Conservation (phyloP, 441 rosid genomes). For the Macaranga tanarius region DNA sequence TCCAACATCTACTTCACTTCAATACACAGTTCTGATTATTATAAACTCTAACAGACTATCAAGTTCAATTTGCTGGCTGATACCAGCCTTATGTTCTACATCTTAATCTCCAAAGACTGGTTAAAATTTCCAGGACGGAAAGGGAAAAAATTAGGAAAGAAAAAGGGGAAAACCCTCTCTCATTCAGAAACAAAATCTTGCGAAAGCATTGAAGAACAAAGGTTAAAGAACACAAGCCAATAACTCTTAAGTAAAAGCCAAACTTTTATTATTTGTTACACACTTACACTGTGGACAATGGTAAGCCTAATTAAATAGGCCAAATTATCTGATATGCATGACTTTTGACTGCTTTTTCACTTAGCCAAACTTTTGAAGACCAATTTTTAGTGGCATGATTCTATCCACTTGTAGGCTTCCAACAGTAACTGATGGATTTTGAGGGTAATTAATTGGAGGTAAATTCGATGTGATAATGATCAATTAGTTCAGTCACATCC, state of each 20-base stretch:
- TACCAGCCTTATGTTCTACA: neutral
- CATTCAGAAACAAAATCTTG: conserved; percentile 5
- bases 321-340: neutral
- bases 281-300: no score
- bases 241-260: neutral
- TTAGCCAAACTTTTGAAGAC: neutral
- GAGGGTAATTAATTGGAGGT: neutral
- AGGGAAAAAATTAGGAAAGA: neutral
- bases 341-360: neutral
- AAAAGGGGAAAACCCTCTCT: neutral
- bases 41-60: neutral
- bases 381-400: neutral
- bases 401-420: neutral
- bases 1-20: neutral
- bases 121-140: neutral
- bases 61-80: neutral
- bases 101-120: neutral
- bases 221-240: neutral
- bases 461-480: neutral
- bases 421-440: neutral
- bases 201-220: neutral
- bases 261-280: neutral
- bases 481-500: neutral
- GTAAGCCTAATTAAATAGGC: neutral
- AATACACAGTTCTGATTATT: neutral